A percentile compares a stretch with the other conserved stretches of the same genome.
phyloP scores from a whole-genome alignment of 163 green algal genomes.

The Scenedesmus sp. region DNA sequence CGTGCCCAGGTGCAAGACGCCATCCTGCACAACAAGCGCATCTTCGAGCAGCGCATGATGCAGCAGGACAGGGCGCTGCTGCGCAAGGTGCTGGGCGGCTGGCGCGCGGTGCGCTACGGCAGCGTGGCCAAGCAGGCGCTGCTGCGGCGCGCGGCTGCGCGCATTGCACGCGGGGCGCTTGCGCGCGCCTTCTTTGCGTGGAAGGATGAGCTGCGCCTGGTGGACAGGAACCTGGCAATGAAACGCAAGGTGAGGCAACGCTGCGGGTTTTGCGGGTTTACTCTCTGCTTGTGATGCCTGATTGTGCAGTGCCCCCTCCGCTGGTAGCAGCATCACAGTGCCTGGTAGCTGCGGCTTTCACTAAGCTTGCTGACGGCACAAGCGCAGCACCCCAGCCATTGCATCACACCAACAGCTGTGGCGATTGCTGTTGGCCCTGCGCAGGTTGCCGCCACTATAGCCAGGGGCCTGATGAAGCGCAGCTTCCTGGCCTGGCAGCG shows the following conservation, averaged over 20 bases:
- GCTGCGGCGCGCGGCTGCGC: slow-evolving; percentile 55
- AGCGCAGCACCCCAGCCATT: background rate
- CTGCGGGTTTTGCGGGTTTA: background rate
- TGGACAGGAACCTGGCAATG: slow-evolving; percentile 73
- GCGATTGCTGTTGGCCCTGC: background rate
- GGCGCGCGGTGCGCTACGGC: slow-evolving; percentile 50
- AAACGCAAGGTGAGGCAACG: slow-evolving; percentile 64
- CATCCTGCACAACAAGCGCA: slow-evolving; percentile 82
- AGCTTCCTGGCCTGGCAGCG: slow-evolving; percentile 75
- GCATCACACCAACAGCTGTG: background rate
- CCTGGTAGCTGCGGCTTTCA: background rate
- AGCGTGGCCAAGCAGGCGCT: slow-evolving; percentile 67
- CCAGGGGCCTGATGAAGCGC: slow-evolving; percentile 65
- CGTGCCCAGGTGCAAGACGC: slow-evolving; percentile 71
- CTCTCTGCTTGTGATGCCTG: background rate
- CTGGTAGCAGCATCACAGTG: background rate
- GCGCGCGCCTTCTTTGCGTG: slow-evolving; percentile 73
- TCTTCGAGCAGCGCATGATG: slow-evolving; percentile 78
- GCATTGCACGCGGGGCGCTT: slow-evolving; percentile 64
- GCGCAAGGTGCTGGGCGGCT: slow-evolving; percentile 66
- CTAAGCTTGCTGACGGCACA: background rate
- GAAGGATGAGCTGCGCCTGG: slow-evolving; percentile 73
- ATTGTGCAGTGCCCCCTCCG: background rate
- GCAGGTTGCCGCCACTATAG: slow-evolving; percentile 66
- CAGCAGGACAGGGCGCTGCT: slow-evolving; percentile 59